phyloP scores from a whole-genome alignment of 331 rosid species.

The Prunus yedoensis region DNA sequence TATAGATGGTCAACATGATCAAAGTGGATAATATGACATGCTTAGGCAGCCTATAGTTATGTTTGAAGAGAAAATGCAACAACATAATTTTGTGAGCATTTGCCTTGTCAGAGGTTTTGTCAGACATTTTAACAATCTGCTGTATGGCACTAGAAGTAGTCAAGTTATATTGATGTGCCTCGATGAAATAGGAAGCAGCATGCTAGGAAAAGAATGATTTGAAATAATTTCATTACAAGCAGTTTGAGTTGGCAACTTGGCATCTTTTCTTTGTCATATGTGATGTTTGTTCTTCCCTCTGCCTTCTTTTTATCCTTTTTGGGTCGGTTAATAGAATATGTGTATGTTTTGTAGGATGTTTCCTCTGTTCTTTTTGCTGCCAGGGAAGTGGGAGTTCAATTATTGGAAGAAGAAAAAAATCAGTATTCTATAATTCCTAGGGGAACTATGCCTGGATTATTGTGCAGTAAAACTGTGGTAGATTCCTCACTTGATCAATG shows the following conservation, averaged over 20 bases:
- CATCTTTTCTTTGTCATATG: not conserved
- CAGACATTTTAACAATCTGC: not conserved
- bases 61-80: not conserved
- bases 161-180: not conserved
- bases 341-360: constrained; percentile 30
- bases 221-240: not conserved
- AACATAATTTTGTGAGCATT: not conserved
- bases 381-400: constrained; percentile 14
- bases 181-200: not conserved
- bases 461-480: constrained; percentile 4
- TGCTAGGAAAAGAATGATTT: not conserved
- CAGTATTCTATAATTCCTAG: not conserved
- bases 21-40: not conserved
- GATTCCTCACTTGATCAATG: constrained; percentile 15
- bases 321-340: not conserved
- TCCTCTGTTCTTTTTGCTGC: constrained; percentile 23
- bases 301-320: not conserved
- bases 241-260: not conserved
- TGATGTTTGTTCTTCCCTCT: not conserved
- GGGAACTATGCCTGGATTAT: constrained; percentile 8
- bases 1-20: not conserved
- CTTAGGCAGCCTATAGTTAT: not conserved
- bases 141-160: not conserved
- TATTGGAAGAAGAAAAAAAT: constrained; percentile 12
- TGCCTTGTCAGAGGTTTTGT: not conserved